Percentiles rank a stretch among this genome's conserved stretches.
phyloP scores from a whole-genome alignment of 805 yeast species.

The Ogataea paraovalis region DNA sequence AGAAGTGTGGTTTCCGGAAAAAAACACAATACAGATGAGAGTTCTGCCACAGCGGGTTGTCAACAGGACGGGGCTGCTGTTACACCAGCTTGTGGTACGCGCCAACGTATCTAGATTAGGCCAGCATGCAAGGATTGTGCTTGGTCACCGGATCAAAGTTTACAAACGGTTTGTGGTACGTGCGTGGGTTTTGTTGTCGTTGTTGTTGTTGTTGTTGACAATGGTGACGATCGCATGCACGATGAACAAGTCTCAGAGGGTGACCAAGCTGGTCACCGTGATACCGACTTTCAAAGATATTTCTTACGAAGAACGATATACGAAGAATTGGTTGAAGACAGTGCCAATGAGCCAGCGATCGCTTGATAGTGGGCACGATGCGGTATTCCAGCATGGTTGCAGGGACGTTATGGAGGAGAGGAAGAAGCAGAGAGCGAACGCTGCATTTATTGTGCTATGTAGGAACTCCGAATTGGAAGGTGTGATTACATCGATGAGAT shows the following conservation, averaged over 20 bases:
- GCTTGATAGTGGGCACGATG: constrained; percentile 22
- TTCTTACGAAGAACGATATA: constrained; percentile 21
- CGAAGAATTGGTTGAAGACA: constrained; percentile 7
- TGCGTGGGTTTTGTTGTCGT: constrained; percentile 14
- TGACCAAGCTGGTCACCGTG: too few species aligned
- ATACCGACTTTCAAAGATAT: too few species aligned
- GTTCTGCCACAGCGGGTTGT: too few species aligned
- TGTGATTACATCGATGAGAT: constrained; percentile 66
- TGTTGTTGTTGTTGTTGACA: background rate
- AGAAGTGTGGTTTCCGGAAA: too few species aligned
- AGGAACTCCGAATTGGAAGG: constrained; percentile 76
- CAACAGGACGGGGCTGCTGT: background rate
- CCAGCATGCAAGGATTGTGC: constrained; percentile 1
- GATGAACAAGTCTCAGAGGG: too few species aligned
- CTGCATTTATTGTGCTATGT: constrained; percentile 80
- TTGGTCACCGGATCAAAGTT: constrained; percentile 13
- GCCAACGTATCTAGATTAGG: too few species aligned
- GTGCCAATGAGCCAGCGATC: constrained; percentile 28
- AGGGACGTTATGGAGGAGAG: constrained; percentile 22
- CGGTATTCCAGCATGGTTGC: constrained; percentile 33
- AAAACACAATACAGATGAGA: too few species aligned
- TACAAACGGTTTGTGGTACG: constrained; percentile 11
- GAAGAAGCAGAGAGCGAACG: constrained; percentile 55
- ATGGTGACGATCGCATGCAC: too few species aligned
- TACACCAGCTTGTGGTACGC: too few species aligned